phyloP scores from a whole-genome alignment of 768 basidiomycete species.

The Amanita exitialis region DNA sequence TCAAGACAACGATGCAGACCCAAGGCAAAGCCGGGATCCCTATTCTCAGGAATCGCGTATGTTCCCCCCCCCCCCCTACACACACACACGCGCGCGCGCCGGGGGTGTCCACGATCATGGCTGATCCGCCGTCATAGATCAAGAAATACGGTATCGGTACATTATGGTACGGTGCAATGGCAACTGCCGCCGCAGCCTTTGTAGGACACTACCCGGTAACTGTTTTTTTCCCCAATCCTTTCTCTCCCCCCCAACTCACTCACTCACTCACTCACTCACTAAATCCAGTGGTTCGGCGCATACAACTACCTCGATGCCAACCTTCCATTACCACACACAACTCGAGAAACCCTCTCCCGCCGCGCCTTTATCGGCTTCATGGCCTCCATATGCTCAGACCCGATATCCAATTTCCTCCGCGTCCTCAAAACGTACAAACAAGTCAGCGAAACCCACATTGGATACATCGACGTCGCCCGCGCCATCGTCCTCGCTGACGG shows the following conservation, averaged over 20 bases:
- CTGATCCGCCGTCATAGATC: constrained; percentile 24
- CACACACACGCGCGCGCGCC: too few relatives aligned
- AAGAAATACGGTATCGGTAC: constrained; percentile 66
- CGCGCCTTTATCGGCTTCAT: constrained; percentile 89
- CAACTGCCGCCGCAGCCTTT: constrained; percentile 89
- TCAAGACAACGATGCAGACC: constrained; percentile 95
- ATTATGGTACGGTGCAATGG: constrained; percentile 86
- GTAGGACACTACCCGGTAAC: constrained; percentile 88
- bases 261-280: background rate
- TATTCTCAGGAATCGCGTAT: constrained; percentile 60
- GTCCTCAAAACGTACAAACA: constrained; percentile 96
- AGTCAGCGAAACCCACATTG: constrained; percentile 72
- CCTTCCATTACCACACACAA: constrained; percentile 46
- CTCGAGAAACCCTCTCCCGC: constrained; percentile 53
- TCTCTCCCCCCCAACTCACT: background rate
- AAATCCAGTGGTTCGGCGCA: constrained; percentile 78
- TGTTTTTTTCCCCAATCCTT: too few relatives aligned
- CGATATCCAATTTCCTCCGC: constrained; percentile 77
- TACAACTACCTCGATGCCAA: constrained; percentile 70
- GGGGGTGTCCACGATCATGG: too few relatives aligned
- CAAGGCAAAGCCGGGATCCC: constrained; percentile 63
- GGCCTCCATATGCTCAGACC: constrained; percentile 81
- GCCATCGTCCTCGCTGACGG: constrained; percentile 74
- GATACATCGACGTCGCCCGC: constrained; percentile 69
- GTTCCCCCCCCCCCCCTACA: too few relatives aligned